Conservation (phyloP, 495 filamentous ascomycete species). For the Umbilicaria muhlenbergii region DNA sequence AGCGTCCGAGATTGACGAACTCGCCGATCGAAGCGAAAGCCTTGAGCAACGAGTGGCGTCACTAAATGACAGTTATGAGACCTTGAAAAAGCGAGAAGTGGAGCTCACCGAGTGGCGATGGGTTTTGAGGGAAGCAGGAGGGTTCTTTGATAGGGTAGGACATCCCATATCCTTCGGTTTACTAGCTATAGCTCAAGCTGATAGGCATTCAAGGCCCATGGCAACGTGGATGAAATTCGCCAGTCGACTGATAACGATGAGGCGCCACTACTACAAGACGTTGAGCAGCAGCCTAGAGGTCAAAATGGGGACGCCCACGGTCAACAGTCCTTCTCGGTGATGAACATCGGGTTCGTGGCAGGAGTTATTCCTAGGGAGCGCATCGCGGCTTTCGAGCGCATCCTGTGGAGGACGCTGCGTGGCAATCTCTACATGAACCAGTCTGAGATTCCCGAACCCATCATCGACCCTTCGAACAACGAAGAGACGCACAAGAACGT, state of each 20-base stretch:
- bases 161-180: neutral
- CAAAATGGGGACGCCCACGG: slow-evolving; percentile 56
- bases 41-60: slow-evolving; percentile 83
- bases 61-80: slow-evolving; percentile 95
- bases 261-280: slow-evolving; percentile 65
- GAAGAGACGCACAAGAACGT: slow-evolving; percentile 92
- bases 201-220: slow-evolving; percentile 48
- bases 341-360: slow-evolving; percentile 99
- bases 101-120: slow-evolving; percentile 96
- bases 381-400: slow-evolving; percentile 89
- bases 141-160: slow-evolving; percentile 78
- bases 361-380: slow-evolving; percentile 90
- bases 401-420: slow-evolving; percentile 89
- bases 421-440: slow-evolving; percentile 99
- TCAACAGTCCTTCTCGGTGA: slow-evolving; percentile 75
- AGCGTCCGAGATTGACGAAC: slow-evolving; percentile 86
- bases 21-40: slow-evolving; percentile 79
- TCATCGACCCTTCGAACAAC: slow-evolving; percentile 82
- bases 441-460: slow-evolving; percentile 89
- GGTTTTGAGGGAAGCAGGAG: slow-evolving; percentile 87
- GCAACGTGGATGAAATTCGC: slow-evolving; percentile 91
- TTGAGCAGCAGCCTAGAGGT: slow-evolving; percentile 57
- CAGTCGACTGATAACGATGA: slow-evolving; percentile 78
- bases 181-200: slow-evolving; percentile 5
- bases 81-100: slow-evolving; percentile 88